Base-by-base conservation (phyloP, 78 protist species). In the Blattamonas nauphoetae region DNA sequence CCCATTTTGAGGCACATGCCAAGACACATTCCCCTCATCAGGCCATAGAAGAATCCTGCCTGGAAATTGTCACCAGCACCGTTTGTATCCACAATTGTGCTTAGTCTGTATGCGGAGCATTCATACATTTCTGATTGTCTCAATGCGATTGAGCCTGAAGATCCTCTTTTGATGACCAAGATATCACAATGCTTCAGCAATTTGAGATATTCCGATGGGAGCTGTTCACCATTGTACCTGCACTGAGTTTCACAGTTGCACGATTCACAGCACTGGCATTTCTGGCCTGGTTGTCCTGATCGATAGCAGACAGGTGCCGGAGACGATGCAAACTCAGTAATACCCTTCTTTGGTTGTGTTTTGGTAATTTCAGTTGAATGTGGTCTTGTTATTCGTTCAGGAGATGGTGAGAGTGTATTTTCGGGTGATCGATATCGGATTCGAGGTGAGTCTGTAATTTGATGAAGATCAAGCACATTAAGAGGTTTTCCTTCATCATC, bases 51-150 rank as follows among this genome's bases (percentile, higher is more conserved):
- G 83, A 79, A 6, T 5, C 83, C 83, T 5, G 83, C 83, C 41
- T 79, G 83, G 41, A 79, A 79, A 21, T 79, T 79, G 41, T 79
- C 83, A 5, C 83, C 83, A 79, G 83, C 83, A 5, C 83, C 83
- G 41, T 79, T 79, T 6, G 83, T 79, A 21, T 79, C 83, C 43
- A 6, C 29, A 6, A 79, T 11, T 32, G 4, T 21, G 83, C 6
- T 11, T 4, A 79, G 42, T 21, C 32, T 21, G 6, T 79, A 79
- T 5, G 83, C 83, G 41, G 83, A 11, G n/a, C n/a, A n/a, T n/a
- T n/a, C n/a, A 38, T 32, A 4, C 29, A 21, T 11, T 4, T 21
- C 83, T 4, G 6, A 5, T 6, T 36, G 43, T 6, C 43, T 79
- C 29, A 33, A 38, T 6, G 83, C 83, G 43, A 79, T 6, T 5